Percentiles rank a stretch among this genome's conserved stretches.
Evolutionary conservation across 371 early-diverging fungal genomes (phyloP).

Genomic region (Lichtheimia corymbifera): DNA sequence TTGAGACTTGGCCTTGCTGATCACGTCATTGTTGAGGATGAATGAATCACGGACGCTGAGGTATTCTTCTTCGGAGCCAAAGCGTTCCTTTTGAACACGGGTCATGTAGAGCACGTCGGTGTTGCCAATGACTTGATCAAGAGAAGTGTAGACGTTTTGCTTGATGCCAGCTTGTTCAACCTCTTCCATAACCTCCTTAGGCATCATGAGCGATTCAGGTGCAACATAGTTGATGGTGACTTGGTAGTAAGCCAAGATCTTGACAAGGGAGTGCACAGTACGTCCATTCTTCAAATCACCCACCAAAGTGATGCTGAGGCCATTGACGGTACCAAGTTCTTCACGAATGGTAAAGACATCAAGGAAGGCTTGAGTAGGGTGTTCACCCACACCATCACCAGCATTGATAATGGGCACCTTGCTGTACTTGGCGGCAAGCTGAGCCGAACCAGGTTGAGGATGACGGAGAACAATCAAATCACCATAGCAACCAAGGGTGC

Average conservation of each 20-base stretch:
- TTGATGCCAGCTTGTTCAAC: slow-evolving; percentile 66
- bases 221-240: slow-evolving; percentile 94
- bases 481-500: slow-evolving; percentile 90
- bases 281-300: slow-evolving; percentile 97
- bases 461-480: slow-evolving; percentile 93
- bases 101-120: slow-evolving; percentile 98
- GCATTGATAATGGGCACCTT: slow-evolving; percentile 95
- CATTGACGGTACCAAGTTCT: slow-evolving; percentile 95
- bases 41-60: slow-evolving; percentile 75
- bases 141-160: slow-evolving; percentile 70
- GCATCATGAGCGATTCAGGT: slow-evolving; percentile 84
- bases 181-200: slow-evolving; percentile 81
- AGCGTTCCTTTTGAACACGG: slow-evolving; percentile 95
- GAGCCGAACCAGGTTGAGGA: slow-evolving; percentile 86
- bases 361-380: slow-evolving; percentile 97
- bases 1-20: slow-evolving; percentile 87
- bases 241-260: slow-evolving; percentile 86
- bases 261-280: slow-evolving; percentile 95
- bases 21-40: slow-evolving; percentile 82
- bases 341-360: slow-evolving; percentile 94
- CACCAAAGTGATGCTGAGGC: slow-evolving; percentile 91
- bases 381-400: slow-evolving; percentile 97
- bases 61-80: slow-evolving; percentile 79
- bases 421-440: slow-evolving; percentile 84
- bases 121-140: slow-evolving; percentile 77